phyloP scores from a whole-genome alignment of 495 filamentous ascomycete genomes.

The Pyrenopolyporus hunteri region DNA sequence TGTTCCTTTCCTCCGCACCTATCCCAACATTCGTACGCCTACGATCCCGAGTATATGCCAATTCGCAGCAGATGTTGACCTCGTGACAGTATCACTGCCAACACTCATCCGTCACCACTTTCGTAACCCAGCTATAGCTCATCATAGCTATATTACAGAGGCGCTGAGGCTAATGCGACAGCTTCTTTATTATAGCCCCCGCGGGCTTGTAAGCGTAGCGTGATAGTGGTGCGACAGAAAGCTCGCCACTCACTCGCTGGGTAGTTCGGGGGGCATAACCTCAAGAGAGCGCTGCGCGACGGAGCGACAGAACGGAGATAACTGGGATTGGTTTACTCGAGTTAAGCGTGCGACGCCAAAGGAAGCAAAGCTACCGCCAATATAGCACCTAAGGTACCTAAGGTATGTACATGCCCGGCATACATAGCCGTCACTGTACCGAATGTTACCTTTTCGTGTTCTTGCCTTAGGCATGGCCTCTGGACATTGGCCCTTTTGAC shows the following conservation, averaged over 20 bases:
- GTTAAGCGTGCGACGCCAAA: constrained; percentile 22
- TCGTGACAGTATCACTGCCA: constrained; percentile 11
- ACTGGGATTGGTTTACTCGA: constrained; percentile 16
- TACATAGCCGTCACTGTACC: constrained; percentile 26
- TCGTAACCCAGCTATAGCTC: constrained; percentile 9
- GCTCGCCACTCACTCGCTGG: constrained; percentile 23
- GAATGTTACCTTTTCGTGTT: constrained; percentile 15
- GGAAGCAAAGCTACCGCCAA: constrained; percentile 11
- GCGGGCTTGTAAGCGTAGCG: constrained; percentile 20
- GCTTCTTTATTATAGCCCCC: constrained; percentile 14
- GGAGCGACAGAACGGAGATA: constrained; percentile 22
- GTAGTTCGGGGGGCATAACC: constrained; percentile 18
- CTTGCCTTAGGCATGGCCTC: constrained; percentile 2
- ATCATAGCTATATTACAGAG: neutral
- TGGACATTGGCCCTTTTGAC: constrained; percentile 11
- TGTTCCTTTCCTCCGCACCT: neutral
- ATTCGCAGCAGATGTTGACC: constrained; percentile 11
- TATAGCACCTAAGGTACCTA: constrained; percentile 4
- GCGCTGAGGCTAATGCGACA: constrained; percentile 18
- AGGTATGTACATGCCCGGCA: constrained; percentile 26
- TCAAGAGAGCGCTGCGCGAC: constrained; percentile 18
- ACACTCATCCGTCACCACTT: too few species aligned
- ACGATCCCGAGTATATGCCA: neutral
- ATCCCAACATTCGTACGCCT: too few species aligned
- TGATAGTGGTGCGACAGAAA: constrained; percentile 37